Evolutionary conservation across 768 basidiomycete genomes (phyloP).

Genomic region (Podaxis sp.): DNA sequence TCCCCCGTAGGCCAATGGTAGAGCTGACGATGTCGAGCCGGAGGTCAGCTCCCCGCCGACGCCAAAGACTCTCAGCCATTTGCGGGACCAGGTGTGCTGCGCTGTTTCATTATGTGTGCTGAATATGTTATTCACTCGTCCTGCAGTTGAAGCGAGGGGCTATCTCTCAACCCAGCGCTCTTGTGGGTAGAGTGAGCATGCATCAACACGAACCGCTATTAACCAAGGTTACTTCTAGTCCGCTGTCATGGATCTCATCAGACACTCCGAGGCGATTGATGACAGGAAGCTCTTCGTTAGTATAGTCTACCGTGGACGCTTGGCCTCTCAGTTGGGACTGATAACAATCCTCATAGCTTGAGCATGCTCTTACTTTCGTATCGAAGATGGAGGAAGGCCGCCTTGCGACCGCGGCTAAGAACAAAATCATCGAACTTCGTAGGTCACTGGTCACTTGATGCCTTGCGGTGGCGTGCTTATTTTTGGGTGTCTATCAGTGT

Average conservation of each 20-base stretch:
- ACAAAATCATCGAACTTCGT: constrained; percentile 57
- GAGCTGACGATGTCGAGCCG: constrained; percentile 13
- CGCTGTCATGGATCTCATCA: constrained; percentile 57
- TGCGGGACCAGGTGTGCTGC: constrained; percentile 39
- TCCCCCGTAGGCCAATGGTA: constrained; percentile 17
- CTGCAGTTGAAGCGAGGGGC: constrained; percentile 41
- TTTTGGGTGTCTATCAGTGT: constrained; percentile 43
- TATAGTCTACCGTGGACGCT: constrained; percentile 7
- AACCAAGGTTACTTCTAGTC: constrained; percentile 35
- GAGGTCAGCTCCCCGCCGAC: constrained; percentile 15
- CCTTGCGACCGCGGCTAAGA: constrained; percentile 34
- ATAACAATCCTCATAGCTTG: constrained; percentile 46
- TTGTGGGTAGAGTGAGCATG: constrained; percentile 32
- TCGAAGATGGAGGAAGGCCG: constrained; percentile 53
- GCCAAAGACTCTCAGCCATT: constrained; percentile 37
- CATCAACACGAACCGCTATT: neutral
- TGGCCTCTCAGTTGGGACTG: neutral
- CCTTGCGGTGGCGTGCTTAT: neutral
- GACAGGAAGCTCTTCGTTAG: constrained; percentile 76
- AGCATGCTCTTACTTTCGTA: constrained; percentile 64
- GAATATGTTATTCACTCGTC: neutral
- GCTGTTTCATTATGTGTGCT: neutral
- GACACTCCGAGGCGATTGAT: constrained; percentile 62
- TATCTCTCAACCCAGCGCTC: constrained; percentile 34
- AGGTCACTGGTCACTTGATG: constrained; percentile 23